Base-by-base conservation (phyloP, 2,329 filamentous ascomycete genomes). In the Penicillium sp. region DNA sequence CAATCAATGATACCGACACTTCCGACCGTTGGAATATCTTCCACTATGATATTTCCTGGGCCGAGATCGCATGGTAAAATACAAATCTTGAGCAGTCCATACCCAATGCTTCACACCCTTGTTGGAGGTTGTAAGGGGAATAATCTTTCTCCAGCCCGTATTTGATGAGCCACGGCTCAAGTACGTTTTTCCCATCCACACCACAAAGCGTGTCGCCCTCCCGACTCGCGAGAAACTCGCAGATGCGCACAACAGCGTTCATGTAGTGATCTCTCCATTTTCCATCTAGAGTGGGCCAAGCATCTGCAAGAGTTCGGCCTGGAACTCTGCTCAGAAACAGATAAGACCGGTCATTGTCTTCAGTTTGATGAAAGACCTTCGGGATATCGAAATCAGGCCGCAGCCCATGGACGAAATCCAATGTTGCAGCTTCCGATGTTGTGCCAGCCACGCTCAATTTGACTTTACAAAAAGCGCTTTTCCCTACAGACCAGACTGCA, bases 271-370 rank as follows among this genome's bases (percentile, higher is more conserved):
- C n/a, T 29, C 55, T 50, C 50, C 54, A 55, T 3, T 49, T 39
- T 35, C 59, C 52, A 42, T 60, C 52, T 46, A 70, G 56, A 22
- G 22, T 53, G 41, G 55, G 48, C 60, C 63, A 69, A 6, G 60
- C 56, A 6, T 43, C 22, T 25, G 53, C 56, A 9, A 69, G 57
- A 11, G 58, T 65, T 33, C 54, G 52, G 13, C 66, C 62, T n/a
- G n/a, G n/a, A n/a, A n/a, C n/a, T n/a, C n/a, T n/a, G n/a, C n/a
- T n/a, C n/a, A n/a, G n/a, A n/a, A 68, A 54, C 1, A 67, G 52
- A 22, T 60, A 68, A n/a, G 59, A 62, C 25, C 59, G 55, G 29
- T 45, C 51, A 18, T 59, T 46, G 33, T 46, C 49, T 46, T 64
- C 55, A 22, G 42, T 51, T 27, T 46, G 5, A 18, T 45, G 9